Conservation (phyloP, 257 asterid species). For the Catharanthus roseus region DNA sequence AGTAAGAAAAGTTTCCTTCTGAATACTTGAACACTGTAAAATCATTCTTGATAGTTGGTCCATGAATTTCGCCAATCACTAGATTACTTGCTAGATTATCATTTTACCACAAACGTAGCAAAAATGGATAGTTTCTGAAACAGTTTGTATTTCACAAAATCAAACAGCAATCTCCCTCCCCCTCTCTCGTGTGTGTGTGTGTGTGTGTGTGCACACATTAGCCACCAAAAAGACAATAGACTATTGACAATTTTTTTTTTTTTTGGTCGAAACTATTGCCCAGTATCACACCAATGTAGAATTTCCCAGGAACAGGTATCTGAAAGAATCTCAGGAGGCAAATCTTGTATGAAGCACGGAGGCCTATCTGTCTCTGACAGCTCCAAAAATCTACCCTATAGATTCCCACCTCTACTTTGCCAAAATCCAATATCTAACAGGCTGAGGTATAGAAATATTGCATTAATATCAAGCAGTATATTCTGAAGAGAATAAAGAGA, state of each 20-base stretch:
- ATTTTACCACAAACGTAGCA: not conserved
- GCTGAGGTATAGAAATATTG: not conserved
- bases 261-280: not conserved
- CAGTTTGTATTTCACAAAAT: not conserved
- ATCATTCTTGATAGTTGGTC: not conserved
- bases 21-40: not conserved
- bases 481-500: not conserved
- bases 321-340: not conserved
- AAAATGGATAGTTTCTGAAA: not conserved
- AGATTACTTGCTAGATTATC: not conserved
- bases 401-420: not conserved
- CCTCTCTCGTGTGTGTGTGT: too few relatives aligned
- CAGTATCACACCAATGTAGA: not conserved
- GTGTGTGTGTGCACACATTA: too few relatives aligned
- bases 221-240: too few relatives aligned
- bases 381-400: not conserved
- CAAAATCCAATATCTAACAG: not conserved
- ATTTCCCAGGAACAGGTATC: not conserved
- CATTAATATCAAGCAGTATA: not conserved
- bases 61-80: not conserved
- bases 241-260: too few relatives aligned
- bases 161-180: too few relatives aligned
- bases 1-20: not conserved
- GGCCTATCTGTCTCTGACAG: not conserved
- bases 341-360: not conserved